These are phyloP conservation scores for Paramecium caudatum DNA, from an alignment of 73 alveolate species.

Conservation along the genomic window DNA sequence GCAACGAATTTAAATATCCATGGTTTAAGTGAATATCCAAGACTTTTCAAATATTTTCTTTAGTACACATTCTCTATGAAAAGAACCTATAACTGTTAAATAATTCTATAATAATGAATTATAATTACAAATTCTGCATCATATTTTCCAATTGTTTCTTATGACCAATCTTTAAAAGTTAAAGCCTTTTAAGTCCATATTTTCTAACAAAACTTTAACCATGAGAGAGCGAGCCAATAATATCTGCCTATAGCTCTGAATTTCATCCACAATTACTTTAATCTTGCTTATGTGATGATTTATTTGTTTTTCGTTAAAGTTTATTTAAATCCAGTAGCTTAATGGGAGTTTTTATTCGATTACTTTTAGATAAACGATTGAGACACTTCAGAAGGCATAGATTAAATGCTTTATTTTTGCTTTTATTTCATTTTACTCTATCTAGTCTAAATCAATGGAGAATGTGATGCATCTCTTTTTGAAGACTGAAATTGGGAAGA, in stretches of 20 bases:
- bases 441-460: constrained; percentile 2
- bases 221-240: not conserved
- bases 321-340: too few relatives aligned
- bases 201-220: constrained; percentile 7
- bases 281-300: not conserved
- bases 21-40: constrained; percentile 23
- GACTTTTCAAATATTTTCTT: constrained; percentile 14
- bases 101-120: not conserved
- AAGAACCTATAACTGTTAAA: not conserved
- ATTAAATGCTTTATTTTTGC: not conserved
- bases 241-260: not conserved
- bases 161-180: not conserved
- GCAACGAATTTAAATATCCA: not conserved
- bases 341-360: too few relatives aligned
- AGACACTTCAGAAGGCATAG: not conserved
- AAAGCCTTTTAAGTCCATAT: not conserved
- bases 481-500: not conserved
- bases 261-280: not conserved
- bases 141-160: not conserved
- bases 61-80: not conserved
- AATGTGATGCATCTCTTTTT: not conserved
- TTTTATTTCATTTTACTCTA: not conserved
- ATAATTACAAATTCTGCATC: constrained; percentile 1
- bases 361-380: not conserved
- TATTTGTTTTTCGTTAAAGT: not conserved